Evolutionary conservation across 2,329 filamentous ascomycete species (phyloP), one percentile per base, ranked within the genome.

Genomic region (Orbilia quercus): DNA sequence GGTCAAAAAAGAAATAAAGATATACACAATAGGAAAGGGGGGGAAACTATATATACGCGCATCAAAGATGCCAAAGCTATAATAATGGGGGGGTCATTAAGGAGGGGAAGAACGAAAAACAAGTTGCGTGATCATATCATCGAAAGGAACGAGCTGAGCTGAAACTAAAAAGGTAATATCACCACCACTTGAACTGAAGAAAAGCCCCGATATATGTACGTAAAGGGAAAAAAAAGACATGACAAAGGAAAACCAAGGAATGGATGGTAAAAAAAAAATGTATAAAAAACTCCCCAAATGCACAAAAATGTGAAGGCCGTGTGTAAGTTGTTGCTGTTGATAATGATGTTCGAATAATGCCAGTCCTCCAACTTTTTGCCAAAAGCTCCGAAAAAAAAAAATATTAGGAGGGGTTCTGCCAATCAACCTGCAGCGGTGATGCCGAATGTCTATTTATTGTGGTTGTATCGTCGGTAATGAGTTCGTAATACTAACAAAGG

Each of bases 261-360:
- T 42, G 31, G 23, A 58, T 40, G 45, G 36, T 45, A 72, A 65
- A 51, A 55, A 25, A 36, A 59, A 53, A 42, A 31, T 25, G n/a
- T 34, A 6, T 11, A 57, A 36, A n/a, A 42, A 69, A 69, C 55
- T 60, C 64, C 54, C 38, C 48, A 60, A 38, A 69, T 69, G 64
- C 55, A 69, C 25, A 45, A 20, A 47, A 11, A 42, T 53, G 36
- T 50, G 40, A 42, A 66, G 44, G 45, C 40, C 23, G 51, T 59
- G 18, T 51, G n/a, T 51, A 31, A 59, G 51, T 6, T 18, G 45
- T 16, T 31, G 54, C 54, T 62, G 28, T 50, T 38, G n/a, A n/a
- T n/a, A n/a, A n/a, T n/a, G n/a, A n/a, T n/a, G n/a, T 40, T 53
- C 64, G 40, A 40, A 45, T 25, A 47, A 51, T 67, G 45, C 53